Evolutionary conservation across 2,329 filamentous ascomycete genomes (phyloP).

Genomic region (Harringtonia aguacate): DNA sequence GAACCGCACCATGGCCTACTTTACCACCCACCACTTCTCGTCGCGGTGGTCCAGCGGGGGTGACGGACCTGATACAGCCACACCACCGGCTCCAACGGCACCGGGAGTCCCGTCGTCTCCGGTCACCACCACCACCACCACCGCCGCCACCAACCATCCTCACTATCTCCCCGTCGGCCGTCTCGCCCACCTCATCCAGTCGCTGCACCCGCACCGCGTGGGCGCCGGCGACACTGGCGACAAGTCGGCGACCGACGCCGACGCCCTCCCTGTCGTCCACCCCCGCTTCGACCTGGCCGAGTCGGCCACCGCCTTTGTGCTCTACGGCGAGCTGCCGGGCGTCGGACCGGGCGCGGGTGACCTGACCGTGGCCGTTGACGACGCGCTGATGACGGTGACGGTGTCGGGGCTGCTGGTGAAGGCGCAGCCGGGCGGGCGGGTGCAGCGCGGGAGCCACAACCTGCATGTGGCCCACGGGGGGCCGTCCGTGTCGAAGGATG

Average conservation of each 20-base stretch:
- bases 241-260: not conserved
- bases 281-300: not conserved
- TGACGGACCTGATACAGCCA: too few relatives aligned
- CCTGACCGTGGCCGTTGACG: not conserved
- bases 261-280: not conserved
- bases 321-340: not conserved
- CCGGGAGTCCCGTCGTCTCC: too few relatives aligned
- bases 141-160: not conserved
- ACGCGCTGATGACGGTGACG: not conserved
- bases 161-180: not conserved
- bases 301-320: not conserved
- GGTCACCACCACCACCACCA: not conserved
- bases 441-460: not conserved
- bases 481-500: too few relatives aligned
- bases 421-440: not conserved
- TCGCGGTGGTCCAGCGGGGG: too few relatives aligned
- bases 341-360: not conserved
- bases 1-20: not conserved
- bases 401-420: not conserved
- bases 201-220: not conserved
- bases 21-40: not conserved
- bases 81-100: not conserved
- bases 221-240: not conserved
- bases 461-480: not conserved
- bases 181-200: not conserved